Evolutionary conservation across 2,329 filamentous ascomycete genomes (phyloP).

Genomic region (Myrmaecium sp.): DNA sequence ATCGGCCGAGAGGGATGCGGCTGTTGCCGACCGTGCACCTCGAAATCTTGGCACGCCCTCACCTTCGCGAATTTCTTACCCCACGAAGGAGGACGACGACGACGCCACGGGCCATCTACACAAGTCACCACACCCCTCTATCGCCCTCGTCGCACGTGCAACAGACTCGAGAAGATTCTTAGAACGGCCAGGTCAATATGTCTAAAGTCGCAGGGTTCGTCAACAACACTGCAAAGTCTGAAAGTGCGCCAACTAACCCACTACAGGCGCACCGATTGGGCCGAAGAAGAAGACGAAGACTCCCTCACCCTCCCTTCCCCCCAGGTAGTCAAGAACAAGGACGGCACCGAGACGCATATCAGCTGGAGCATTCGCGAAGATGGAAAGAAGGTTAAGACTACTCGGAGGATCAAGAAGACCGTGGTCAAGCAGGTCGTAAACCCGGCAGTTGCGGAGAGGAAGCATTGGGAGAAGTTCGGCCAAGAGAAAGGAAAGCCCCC

Average conservation of each 20-base stretch:
- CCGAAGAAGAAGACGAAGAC: constrained; percentile 75
- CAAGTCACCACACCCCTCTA: no score
- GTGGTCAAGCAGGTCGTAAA: constrained; percentile 88
- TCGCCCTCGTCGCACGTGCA: no score
- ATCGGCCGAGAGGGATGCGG: no score
- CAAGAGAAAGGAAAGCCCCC: constrained; percentile 66
- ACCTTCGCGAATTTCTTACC: no score
- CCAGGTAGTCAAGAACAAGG: constrained; percentile 89
- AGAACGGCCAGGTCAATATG: no score
- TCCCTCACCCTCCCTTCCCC: constrained; percentile 71
- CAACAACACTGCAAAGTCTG: background rate
- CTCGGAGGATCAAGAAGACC: constrained; percentile 83
- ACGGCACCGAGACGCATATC: constrained; percentile 92
- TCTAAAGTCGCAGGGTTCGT: constrained; percentile 21
- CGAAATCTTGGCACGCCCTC: no score
- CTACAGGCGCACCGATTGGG: constrained; percentile 61
- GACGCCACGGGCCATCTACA: no score
- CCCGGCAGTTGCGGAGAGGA: constrained; percentile 88
- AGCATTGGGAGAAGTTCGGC: constrained; percentile 87
- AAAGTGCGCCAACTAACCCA: background rate
- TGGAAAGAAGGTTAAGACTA: constrained; percentile 92
- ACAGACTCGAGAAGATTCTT: no score
- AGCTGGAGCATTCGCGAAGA: constrained; percentile 82
- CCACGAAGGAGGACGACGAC: no score
- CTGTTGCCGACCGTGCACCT: no score